phyloP scores from a whole-genome alignment of 805 yeast species.

The Spathaspora hagerdaliae region DNA sequence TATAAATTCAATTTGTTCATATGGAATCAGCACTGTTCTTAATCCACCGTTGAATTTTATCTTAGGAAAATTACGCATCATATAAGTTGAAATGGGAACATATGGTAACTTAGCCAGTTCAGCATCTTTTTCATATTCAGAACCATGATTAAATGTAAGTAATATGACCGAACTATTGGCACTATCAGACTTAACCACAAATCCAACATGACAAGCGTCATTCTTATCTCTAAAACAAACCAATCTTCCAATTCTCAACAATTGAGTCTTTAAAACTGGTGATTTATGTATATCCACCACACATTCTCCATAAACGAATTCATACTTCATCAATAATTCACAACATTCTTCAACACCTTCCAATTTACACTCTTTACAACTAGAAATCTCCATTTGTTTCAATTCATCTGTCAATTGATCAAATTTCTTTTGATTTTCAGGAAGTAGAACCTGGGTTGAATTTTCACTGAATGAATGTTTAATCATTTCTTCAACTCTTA shows the following conservation, averaged over 20 bases:
- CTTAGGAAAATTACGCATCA: slow-evolving; percentile 29
- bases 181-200: slow-evolving; percentile 44
- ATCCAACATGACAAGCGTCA: slow-evolving; percentile 45
- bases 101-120: slow-evolving; percentile 29
- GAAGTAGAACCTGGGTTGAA: slow-evolving; percentile 75
- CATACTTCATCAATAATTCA: slow-evolving; percentile 43
- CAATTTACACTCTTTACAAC: slow-evolving; percentile 33
- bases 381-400: slow-evolving; percentile 27
- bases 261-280: slow-evolving; percentile 42
- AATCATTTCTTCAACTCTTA: slow-evolving; percentile 97
- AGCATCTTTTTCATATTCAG: slow-evolving; percentile 20
- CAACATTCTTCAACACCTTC: slow-evolving; percentile 45
- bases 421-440: slow-evolving; percentile 75
- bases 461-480: slow-evolving; percentile 94
- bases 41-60: slow-evolving; percentile 32
- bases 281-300: slow-evolving; percentile 45
- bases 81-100: slow-evolving; percentile 30
- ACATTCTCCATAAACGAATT: slow-evolving; percentile 40
- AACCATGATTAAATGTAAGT: slow-evolving; percentile 45
- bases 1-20: slow-evolving; percentile 41
- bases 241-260: slow-evolving; percentile 52
- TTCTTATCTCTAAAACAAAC: slow-evolving; percentile 52
- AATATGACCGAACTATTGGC: slow-evolving; percentile 30
- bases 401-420: slow-evolving; percentile 49
- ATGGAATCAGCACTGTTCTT: slow-evolving; percentile 37